Percentiles rank a stretch among this genome's conserved stretches.
Evolutionary conservation across 139 green algal species (phyloP).

Genomic region (Spirogloea muscicola): DNA sequence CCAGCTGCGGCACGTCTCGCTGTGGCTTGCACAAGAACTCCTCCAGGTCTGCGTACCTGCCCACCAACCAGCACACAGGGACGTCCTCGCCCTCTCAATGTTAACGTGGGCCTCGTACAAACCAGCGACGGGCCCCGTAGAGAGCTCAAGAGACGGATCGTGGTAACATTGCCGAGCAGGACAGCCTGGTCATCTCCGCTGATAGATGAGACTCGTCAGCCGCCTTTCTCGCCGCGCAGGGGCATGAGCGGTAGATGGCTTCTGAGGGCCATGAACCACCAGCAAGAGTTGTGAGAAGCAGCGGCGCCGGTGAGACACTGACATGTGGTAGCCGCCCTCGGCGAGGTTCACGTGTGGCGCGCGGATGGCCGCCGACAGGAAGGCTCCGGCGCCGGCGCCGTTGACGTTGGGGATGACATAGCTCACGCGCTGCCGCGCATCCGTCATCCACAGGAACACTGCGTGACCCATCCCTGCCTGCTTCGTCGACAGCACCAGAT

Average conservation of each 20-base stretch:
- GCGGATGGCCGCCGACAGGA: constrained; percentile 27
- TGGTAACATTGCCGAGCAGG: too few relatives aligned
- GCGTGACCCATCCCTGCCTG: constrained; percentile 37
- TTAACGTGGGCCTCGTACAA: too few relatives aligned
- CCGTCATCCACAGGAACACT: constrained; percentile 27
- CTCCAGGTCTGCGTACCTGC: constrained; percentile 30
- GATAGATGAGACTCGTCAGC: too few relatives aligned
- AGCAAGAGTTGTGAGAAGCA: too few relatives aligned
- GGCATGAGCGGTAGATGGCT: too few relatives aligned
- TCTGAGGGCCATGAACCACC: too few relatives aligned
- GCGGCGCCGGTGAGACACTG: constrained; percentile 11
- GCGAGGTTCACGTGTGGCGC: constrained; percentile 18
- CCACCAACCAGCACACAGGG: too few relatives aligned
- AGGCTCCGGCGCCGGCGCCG: constrained; percentile 23
- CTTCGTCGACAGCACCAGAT: constrained; percentile 32
- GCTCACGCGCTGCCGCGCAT: constrained; percentile 20
- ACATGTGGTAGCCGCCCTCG: constrained; percentile 33
- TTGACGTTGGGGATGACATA: constrained; percentile 42
- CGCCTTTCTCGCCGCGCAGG: too few relatives aligned
- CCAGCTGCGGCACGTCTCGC: neutral
- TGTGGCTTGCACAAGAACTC: neutral
- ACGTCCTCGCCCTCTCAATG: too few relatives aligned
- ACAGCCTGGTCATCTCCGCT: too few relatives aligned
- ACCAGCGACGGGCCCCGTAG: too few relatives aligned
- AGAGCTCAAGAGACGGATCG: too few relatives aligned